Percentiles rank a stretch among this genome's conserved stretches.
Conservation (phyloP, 768 basidiomycete species). For the Trametes villosa region DNA sequence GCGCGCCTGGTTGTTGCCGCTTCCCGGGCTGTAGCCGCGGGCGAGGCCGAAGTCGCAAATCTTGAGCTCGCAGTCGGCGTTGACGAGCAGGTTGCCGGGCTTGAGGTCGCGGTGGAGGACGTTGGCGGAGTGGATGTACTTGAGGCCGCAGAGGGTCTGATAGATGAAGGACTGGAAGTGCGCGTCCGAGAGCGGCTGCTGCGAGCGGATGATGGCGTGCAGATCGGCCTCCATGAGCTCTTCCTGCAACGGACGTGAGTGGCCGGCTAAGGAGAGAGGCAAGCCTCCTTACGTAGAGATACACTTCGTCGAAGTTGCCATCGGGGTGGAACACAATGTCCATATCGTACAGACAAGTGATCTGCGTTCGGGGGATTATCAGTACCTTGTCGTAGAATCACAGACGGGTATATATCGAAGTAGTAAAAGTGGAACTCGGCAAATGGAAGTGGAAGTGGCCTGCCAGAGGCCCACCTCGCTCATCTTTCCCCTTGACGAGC, state of each 20-base stretch:
- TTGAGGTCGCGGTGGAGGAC: constrained; percentile 97
- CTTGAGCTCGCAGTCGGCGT: constrained; percentile 97
- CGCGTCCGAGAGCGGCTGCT: constrained; percentile 86
- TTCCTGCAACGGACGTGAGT: constrained; percentile 58
- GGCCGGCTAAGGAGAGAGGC: background rate
- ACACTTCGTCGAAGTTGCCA: constrained; percentile 96
- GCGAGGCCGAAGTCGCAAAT: constrained; percentile 99
- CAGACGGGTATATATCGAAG: too few relatives aligned
- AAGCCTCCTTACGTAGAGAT: constrained; percentile 68
- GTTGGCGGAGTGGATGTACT: constrained; percentile 98
- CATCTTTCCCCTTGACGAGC: too few relatives aligned
- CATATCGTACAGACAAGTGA: constrained; percentile 97
- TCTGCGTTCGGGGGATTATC: too few relatives aligned
- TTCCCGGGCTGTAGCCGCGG: constrained; percentile 87
- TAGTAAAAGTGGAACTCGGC: too few relatives aligned
- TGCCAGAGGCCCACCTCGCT: too few relatives aligned
- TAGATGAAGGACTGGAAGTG: constrained; percentile 98
- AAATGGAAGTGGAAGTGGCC: too few relatives aligned
- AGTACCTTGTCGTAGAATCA: too few relatives aligned
- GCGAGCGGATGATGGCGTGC: constrained; percentile 93
- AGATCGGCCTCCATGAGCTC: constrained; percentile 99
- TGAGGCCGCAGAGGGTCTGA: constrained; percentile 96
- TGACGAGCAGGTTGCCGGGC: constrained; percentile 93
- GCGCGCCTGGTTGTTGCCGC: constrained; percentile 60
- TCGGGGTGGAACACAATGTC: constrained; percentile 93